These are phyloP conservation scores for Penicillium ucsense DNA, from an alignment of 495 filamentous ascomycete genomes.

Conservation along the genomic window DNA sequence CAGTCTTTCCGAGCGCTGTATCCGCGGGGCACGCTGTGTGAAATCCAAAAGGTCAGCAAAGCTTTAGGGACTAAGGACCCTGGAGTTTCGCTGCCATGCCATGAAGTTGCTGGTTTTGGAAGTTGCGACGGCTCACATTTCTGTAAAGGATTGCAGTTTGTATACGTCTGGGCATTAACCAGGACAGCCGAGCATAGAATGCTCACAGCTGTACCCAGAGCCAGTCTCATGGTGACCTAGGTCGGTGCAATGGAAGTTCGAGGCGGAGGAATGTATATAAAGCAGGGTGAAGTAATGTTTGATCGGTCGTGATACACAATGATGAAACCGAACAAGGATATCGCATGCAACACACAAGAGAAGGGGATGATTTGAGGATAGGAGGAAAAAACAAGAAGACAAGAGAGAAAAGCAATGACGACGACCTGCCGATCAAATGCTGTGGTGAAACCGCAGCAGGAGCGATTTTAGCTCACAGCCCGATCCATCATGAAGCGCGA, in stretches of 20 bases:
- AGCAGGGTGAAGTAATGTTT: not conserved
- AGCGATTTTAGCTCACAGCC: not conserved
- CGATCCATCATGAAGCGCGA: not conserved
- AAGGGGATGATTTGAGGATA: not conserved
- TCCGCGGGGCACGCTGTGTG: slow-evolving; percentile 57
- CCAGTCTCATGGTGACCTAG: slow-evolving; percentile 21
- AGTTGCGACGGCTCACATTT: slow-evolving; percentile 41
- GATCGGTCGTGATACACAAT: not conserved
- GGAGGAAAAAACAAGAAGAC: not conserved
- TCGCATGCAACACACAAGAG: not conserved
- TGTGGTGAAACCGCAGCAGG: not conserved
- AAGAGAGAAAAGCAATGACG: not conserved
- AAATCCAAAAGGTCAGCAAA: slow-evolving; percentile 6
- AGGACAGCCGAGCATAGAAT: slow-evolving; percentile 23
- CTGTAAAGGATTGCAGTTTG: slow-evolving; percentile 62
- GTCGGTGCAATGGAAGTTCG: not conserved
- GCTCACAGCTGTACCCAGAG: slow-evolving; percentile 15
- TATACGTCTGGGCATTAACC: slow-evolving; percentile 63
- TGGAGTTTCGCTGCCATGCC: no score
- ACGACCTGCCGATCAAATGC: not conserved
- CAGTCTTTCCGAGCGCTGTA: slow-evolving; percentile 70
- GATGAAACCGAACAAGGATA: not conserved
- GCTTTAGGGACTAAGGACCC: no score
- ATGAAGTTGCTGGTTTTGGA: no score
- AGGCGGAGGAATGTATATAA: not conserved